phyloP scores from a whole-genome alignment of 306 rosid species.

The Vigna unguiculata region DNA sequence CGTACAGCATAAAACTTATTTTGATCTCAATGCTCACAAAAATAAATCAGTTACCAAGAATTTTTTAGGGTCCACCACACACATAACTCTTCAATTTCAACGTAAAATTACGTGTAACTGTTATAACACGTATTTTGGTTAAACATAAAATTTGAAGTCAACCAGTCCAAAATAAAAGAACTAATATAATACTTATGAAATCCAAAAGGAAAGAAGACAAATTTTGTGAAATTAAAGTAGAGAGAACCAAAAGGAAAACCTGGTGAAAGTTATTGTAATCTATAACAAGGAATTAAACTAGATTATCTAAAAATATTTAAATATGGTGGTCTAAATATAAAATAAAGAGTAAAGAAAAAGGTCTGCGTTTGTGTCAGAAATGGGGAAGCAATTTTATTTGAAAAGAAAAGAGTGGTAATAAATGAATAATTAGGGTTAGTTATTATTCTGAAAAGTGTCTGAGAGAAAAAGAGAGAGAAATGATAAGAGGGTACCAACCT shows the following conservation, averaged over 20 bases:
- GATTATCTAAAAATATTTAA: too few species aligned
- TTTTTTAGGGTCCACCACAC: too few species aligned
- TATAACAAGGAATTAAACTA: too few species aligned
- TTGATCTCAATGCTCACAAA: neutral
- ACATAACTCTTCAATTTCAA: neutral
- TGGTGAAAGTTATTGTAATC: too few species aligned
- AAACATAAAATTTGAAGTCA: too few species aligned
- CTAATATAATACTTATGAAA: too few species aligned
- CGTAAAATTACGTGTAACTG: neutral
- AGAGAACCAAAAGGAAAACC: too few species aligned
- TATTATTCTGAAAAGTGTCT: neutral
- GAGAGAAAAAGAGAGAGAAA: neutral
- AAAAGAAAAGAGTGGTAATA: neutral
- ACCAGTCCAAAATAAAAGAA: too few species aligned
- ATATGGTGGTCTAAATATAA: too few species aligned
- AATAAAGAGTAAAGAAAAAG: neutral
- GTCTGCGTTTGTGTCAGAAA: neutral
- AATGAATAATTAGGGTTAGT: neutral
- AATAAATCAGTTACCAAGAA: neutral
- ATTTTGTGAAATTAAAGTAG: neutral
- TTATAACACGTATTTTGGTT: too few species aligned
- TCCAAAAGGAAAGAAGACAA: too few species aligned
- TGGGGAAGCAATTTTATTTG: neutral
- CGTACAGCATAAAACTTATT: neutral
- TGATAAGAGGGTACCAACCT: slow-evolving; percentile 49